phyloP scores from a whole-genome alignment of 371 early-diverging fungal species.

The Conidiobolus incongruus region DNA sequence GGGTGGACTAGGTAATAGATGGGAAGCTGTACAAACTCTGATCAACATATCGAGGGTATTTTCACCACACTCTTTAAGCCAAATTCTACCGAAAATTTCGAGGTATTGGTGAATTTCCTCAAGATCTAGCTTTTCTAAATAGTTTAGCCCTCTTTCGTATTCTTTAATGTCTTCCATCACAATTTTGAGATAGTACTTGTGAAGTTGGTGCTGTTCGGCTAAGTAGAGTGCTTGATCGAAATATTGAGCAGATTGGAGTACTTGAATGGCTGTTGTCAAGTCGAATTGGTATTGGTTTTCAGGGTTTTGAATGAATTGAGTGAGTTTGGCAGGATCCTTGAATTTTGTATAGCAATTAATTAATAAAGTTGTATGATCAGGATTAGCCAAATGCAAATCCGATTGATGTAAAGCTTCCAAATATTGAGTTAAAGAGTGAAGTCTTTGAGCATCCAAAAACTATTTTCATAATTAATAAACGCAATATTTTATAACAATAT shows the following conservation, averaged over 20 bases:
- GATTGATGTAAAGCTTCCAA: slow-evolving; percentile 69
- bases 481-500: neutral
- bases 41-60: slow-evolving; percentile 61
- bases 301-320: slow-evolving; percentile 47
- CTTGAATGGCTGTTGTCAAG: slow-evolving; percentile 77
- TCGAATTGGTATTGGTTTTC: slow-evolving; percentile 58
- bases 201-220: slow-evolving; percentile 54
- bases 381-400: slow-evolving; percentile 40
- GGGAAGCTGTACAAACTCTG: slow-evolving; percentile 19
- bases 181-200: slow-evolving; percentile 56
- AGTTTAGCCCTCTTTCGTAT: slow-evolving; percentile 44
- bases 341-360: slow-evolving; percentile 94
- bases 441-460: slow-evolving; percentile 83
- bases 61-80: slow-evolving; percentile 44
- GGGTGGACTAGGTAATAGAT: too few species aligned
- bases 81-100: slow-evolving; percentile 49
- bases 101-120: slow-evolving; percentile 32
- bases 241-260: slow-evolving; percentile 79
- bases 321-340: slow-evolving; percentile 48
- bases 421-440: slow-evolving; percentile 69
- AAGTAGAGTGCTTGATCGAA: slow-evolving; percentile 68
- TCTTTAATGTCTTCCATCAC: slow-evolving; percentile 67
- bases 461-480: slow-evolving; percentile 3
- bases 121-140: slow-evolving; percentile 31
- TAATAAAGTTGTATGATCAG: slow-evolving; percentile 82